Percentiles rank a stretch among this genome's conserved stretches.
Conservation (phyloP, 2,329 filamentous ascomycete genomes). For the Trichoderma sp. region DNA sequence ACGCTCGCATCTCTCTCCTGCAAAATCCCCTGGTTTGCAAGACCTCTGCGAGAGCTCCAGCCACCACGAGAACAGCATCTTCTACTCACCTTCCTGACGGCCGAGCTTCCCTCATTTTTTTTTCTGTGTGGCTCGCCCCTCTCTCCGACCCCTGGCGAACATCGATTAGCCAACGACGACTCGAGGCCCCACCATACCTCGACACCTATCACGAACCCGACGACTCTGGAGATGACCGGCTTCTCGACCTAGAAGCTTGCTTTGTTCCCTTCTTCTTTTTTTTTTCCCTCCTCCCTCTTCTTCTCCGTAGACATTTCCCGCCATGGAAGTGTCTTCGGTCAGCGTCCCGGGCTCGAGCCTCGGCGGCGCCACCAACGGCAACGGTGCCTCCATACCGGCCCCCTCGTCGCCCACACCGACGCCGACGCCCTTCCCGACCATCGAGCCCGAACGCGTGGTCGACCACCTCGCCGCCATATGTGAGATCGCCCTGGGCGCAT, state of each 20-base stretch:
- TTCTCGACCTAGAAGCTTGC: slow-evolving; percentile 29
- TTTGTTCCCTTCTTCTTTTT: slow-evolving; percentile 24
- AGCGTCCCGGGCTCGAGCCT: slow-evolving; percentile 49
- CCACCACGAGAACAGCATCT: slow-evolving; percentile 6
- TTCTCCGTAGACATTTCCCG: slow-evolving; percentile 29
- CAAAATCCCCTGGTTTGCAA: background rate
- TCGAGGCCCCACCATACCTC: slow-evolving; percentile 15
- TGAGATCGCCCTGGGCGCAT: slow-evolving; percentile 72
- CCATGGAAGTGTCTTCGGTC: slow-evolving; percentile 57
- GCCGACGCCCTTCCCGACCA: slow-evolving; percentile 51
- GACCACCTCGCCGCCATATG: slow-evolving; percentile 72
- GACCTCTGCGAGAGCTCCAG: background rate
- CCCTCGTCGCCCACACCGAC: slow-evolving; percentile 48
- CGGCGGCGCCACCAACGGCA: slow-evolving; percentile 51
- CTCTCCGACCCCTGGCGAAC: slow-evolving; percentile 16
- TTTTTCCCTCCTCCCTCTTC: background rate
- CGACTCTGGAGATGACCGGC: slow-evolving; percentile 36
- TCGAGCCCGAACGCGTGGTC: slow-evolving; percentile 70
- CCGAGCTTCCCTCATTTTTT: slow-evolving; percentile 2
- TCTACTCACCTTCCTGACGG: background rate
- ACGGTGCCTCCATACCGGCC: slow-evolving; percentile 11
- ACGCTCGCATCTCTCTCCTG: slow-evolving; percentile 10
- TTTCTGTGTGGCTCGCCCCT: background rate
- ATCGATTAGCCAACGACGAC: background rate
- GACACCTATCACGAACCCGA: slow-evolving; percentile 11